A percentile compares a stretch with the other conserved stretches of the same genome.
Evolutionary conservation across 305 asterid species (phyloP).

Genomic region (Solanum aculeatissimum): DNA sequence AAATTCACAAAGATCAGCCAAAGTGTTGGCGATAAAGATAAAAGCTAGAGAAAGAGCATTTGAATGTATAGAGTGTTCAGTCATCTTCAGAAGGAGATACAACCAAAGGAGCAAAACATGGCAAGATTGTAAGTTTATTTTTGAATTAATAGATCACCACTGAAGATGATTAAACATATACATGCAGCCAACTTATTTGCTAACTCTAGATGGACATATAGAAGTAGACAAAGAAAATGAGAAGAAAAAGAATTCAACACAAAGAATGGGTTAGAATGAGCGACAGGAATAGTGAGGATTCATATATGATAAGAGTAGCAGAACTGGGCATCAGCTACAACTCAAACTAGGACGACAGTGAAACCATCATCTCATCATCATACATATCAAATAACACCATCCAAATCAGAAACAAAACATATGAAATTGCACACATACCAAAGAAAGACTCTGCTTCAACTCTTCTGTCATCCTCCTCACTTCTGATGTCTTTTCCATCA

Average conservation of each 20-base stretch:
- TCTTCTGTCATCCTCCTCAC: slow-evolving; percentile 58
- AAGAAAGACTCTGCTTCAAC: slow-evolving; percentile 40
- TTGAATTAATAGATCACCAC: background rate
- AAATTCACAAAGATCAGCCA: slow-evolving; percentile 1
- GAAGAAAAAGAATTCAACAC: background rate
- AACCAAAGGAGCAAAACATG: background rate
- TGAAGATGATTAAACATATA: background rate
- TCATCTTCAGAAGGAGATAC: background rate
- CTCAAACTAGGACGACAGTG: background rate
- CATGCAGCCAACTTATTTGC: background rate
- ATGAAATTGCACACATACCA: slow-evolving; percentile 28
- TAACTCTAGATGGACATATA: background rate
- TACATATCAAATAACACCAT: background rate
- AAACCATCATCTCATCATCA: background rate
- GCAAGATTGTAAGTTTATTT: background rate
- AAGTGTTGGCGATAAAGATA: background rate
- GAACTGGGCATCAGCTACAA: slow-evolving; percentile 4
- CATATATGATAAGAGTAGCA: background rate
- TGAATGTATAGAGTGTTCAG: background rate
- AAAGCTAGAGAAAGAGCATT: background rate
- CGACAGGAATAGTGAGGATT: background rate
- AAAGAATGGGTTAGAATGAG: background rate
- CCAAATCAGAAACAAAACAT: background rate
- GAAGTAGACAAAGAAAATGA: background rate
- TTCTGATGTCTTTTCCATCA: slow-evolving; percentile 68